Evolutionary conservation across 495 filamentous ascomycete species (phyloP), one percentile per base, ranked within the genome.

Genomic region (Aspergillus conjunctus): DNA sequence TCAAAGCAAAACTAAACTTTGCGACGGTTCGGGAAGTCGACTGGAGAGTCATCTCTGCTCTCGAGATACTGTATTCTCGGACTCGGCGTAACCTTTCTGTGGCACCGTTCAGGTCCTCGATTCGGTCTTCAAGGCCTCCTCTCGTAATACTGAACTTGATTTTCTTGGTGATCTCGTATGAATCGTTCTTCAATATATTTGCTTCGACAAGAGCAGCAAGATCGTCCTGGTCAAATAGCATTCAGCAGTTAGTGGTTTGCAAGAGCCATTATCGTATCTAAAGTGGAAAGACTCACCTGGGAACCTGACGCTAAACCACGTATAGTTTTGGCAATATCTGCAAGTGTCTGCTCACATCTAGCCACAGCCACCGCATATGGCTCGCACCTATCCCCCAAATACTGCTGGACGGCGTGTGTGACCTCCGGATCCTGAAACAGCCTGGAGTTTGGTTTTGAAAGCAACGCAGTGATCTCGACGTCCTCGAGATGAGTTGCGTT

Each of bases 91-190:
- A 32, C 14, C 14, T 41, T 31, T 31, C 45, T 3, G 52, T 60
- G 4, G 57, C 21, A 2, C 37, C 21, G 1, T 61, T 26, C 3
- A 65, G 46, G 7, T 61, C 46, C 9, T 44, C 4, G 18, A 61
- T 61, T 3, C 45, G 39, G 1, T 43, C 17, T 14, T 57, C 58
- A n/a, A 65, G 62, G 8, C 43, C 51, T 2, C 58, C 58, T 15
- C 32, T 60, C 15, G 48, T 33, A 5, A 65, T 15, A 5, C 41
- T 26, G 52, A 65, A 61, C 14, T 18, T 41, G 10, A 65, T 44
- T 17, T 48, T 60, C 41, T 58, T 44, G n/a, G 52, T 56, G 3
- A 75, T 50, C 11, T 67, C 72, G 6, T 73, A 54, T 18, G 32
- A 11, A 17, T 54, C 54, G n/a, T 50, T 39, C 10, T 55, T 45